Evolutionary conservation across 257 asterid species (phyloP).

Genomic region (Primulina eburnea): DNA sequence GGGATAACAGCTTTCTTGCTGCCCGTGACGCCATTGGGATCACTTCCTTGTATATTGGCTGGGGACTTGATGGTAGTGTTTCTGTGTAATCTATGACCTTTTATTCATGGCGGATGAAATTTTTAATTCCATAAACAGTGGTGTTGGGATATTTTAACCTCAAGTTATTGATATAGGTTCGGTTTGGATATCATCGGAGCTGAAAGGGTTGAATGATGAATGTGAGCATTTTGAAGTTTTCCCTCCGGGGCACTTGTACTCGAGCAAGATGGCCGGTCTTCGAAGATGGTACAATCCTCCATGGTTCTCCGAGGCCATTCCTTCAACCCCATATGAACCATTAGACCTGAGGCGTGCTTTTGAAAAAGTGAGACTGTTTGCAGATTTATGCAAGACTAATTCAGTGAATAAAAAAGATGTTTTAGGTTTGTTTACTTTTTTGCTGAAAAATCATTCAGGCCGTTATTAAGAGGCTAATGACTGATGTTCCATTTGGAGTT

Average conservation of each 20-base stretch:
- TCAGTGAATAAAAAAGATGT: not conserved
- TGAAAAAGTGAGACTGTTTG: conserved; percentile 56
- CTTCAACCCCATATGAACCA: conserved; percentile 86
- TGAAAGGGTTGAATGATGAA: conserved; percentile 79
- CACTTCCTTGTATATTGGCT: conserved; percentile 88
- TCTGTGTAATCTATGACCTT: not conserved
- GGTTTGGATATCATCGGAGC: conserved; percentile 88
- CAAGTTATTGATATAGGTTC: conserved; percentile 51
- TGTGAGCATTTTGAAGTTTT: conserved; percentile 91
- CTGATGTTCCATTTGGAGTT: conserved; percentile 97
- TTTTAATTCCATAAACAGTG: not conserved
- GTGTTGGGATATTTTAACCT: not conserved
- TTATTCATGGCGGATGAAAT: not conserved
- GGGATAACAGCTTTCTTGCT: conserved; percentile 77
- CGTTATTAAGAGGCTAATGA: conserved; percentile 89
- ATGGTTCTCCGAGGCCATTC: conserved; percentile 82
- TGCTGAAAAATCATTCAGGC: conserved; percentile 51
- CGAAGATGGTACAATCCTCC: conserved; percentile 90
- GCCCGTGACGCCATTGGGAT: conserved; percentile 98
- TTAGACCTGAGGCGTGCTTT: conserved; percentile 73
- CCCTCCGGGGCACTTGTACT: conserved; percentile 91
- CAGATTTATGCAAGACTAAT: not conserved
- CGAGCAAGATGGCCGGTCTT: conserved; percentile 72
- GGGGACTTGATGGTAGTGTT: conserved; percentile 90
- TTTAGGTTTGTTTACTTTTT: not conserved